Percentiles rank a stretch among this genome's conserved stretches.
phyloP scores from a whole-genome alignment of 495 filamentous ascomycete species.

The Neurospora discreta region DNA sequence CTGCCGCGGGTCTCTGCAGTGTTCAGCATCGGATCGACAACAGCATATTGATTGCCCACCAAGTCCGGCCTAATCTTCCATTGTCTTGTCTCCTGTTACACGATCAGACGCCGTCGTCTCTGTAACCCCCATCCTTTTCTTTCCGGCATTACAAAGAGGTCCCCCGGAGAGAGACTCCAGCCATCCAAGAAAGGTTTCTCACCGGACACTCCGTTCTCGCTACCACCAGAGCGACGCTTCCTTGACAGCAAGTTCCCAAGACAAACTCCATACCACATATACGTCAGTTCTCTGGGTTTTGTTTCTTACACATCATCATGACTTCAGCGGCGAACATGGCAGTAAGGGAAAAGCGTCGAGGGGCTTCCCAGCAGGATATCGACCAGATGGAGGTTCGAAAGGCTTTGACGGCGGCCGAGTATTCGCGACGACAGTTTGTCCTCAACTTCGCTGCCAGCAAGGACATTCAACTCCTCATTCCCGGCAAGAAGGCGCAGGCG shows the following conservation, averaged over 20 bases:
- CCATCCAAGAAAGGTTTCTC: not conserved
- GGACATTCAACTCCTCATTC: slow-evolving; percentile 19
- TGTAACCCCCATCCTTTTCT: not conserved
- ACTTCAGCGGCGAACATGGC: slow-evolving; percentile 17
- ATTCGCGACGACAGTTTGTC: slow-evolving; percentile 22
- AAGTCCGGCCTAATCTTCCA: not conserved
- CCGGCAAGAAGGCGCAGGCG: slow-evolving; percentile 18
- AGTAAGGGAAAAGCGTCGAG: slow-evolving; percentile 16
- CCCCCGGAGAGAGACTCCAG: not conserved
- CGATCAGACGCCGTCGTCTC: not conserved
- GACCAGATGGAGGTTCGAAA: slow-evolving; percentile 20
- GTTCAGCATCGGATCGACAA: not conserved
- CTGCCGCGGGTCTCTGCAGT: not conserved
- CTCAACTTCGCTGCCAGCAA: slow-evolving; percentile 22
- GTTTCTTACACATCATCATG: slow-evolving; percentile 6
- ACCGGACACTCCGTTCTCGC: not conserved
- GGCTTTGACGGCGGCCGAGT: slow-evolving; percentile 21
- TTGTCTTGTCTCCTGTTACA: not conserved
- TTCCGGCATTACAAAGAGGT: not conserved
- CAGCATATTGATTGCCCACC: not conserved
- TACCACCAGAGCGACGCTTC: not conserved
- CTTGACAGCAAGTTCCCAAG: not conserved
- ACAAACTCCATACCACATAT: not conserved
- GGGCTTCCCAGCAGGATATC: slow-evolving; percentile 11
- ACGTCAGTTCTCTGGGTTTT: not conserved